Percentiles rank a stretch among this genome's conserved stretches.
These are phyloP conservation scores for Mortierella sp. DNA, from an alignment of 371 early-diverging fungal genomes.

Conservation along the genomic window DNA sequence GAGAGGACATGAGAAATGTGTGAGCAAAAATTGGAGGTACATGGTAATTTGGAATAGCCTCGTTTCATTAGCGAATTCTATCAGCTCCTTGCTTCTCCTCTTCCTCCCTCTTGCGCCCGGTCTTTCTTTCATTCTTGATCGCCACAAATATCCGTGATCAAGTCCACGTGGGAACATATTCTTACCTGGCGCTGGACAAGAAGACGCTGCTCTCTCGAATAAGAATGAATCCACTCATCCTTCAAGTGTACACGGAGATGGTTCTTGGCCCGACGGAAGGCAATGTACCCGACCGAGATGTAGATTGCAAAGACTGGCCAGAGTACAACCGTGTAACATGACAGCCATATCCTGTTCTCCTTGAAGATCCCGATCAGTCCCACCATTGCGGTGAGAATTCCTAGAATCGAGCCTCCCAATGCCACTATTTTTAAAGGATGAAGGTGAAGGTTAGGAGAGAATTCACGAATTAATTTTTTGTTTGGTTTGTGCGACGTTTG, in stretches of 20 bases:
- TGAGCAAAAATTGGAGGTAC: background rate
- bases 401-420: slow-evolving; percentile 26
- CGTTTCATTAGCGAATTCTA: background rate
- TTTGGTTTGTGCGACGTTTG: background rate
- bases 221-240: slow-evolving; percentile 43
- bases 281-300: slow-evolving; percentile 68
- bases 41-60: background rate
- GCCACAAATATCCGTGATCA: background rate
- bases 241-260: slow-evolving; percentile 32
- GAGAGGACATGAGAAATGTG: background rate
- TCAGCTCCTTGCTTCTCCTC: background rate
- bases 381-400: slow-evolving; percentile 51
- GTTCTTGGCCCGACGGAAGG: slow-evolving; percentile 62
- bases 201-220: slow-evolving; percentile 48
- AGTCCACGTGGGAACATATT: slow-evolving; percentile 1
- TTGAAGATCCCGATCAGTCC: slow-evolving; percentile 69
- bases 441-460: background rate
- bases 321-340: slow-evolving; percentile 66
- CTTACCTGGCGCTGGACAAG: slow-evolving; percentile 45
- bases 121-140: background rate
- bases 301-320: slow-evolving; percentile 71
- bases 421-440: slow-evolving; percentile 20
- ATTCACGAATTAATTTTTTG: background rate
- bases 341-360: slow-evolving; percentile 64
- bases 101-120: background rate